Conservation (phyloP, 2,329 filamentous ascomycete genomes). For the Colletotrichum falcatum region DNA sequence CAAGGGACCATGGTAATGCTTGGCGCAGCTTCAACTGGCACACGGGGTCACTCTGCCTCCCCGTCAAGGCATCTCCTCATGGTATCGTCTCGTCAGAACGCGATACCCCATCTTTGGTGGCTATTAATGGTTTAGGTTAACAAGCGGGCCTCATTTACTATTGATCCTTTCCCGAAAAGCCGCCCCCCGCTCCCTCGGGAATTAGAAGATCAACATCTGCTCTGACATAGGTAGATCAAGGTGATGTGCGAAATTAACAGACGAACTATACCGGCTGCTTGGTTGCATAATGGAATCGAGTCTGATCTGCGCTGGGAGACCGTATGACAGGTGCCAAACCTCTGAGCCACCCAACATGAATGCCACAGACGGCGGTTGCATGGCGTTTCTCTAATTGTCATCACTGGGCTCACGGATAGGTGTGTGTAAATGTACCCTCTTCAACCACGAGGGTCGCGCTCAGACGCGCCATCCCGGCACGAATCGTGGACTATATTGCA, state of each 20-base stretch:
- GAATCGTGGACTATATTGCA: no score
- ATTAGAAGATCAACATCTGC: neutral
- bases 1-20: neutral
- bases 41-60: constrained; percentile 9
- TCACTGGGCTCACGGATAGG: neutral
- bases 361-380: neutral
- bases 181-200: neutral
- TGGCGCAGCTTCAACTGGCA: constrained; percentile 8
- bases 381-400: neutral
- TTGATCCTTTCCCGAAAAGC: no score
- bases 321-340: constrained; percentile 26
- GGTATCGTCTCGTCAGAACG: neutral
- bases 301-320: constrained; percentile 29
- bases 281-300: neutral
- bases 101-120: no score
- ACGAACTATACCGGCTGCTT: constrained; percentile 22
- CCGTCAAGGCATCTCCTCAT: neutral
- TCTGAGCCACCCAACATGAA: constrained; percentile 9
- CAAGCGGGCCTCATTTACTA: neutral
- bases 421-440: no score
- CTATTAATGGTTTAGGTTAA: neutral
- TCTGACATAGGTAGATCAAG: constrained; percentile 9
- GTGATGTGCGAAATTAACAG: constrained; percentile 24
- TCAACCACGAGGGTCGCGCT: neutral
- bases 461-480: neutral